These are phyloP conservation scores for Agaricus blazei DNA, from an alignment of 768 basidiomycete genomes.

Conservation along the genomic window DNA sequence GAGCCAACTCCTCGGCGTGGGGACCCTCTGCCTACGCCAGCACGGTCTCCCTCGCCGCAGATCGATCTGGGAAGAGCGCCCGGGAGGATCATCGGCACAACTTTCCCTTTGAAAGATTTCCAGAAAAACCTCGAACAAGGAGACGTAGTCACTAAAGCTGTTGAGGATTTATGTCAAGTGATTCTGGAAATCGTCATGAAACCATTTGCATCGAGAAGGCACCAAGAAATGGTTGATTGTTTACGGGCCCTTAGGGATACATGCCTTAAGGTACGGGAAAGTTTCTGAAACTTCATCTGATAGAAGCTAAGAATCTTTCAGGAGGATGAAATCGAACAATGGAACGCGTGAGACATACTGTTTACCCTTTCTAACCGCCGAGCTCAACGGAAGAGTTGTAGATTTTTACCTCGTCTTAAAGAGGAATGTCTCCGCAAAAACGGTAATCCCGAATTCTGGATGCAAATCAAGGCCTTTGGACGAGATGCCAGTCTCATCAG, in stretches of 20 bases:
- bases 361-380: background rate
- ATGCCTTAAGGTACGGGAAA: conserved; percentile 50
- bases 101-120: conserved; percentile 76
- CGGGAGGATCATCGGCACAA: conserved; percentile 72
- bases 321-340: conserved; percentile 81
- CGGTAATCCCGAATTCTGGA: conserved; percentile 71
- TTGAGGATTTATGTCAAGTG: conserved; percentile 71
- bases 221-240: conserved; percentile 69
- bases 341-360: conserved; percentile 57
- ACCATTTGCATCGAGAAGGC: conserved; percentile 68
- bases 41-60: conserved; percentile 38
- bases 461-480: conserved; percentile 44
- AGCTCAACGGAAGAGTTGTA: conserved; percentile 19
- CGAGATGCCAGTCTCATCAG: conserved; percentile 57
- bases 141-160: conserved; percentile 80
- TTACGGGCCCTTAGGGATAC: conserved; percentile 61
- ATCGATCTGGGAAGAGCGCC: conserved; percentile 52
- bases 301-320: conserved; percentile 18
- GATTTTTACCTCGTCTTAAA: conserved; percentile 60
- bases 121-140: conserved; percentile 61
- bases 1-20: conserved; percentile 12
- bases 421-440: conserved; percentile 45
- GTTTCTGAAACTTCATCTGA: background rate
- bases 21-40: conserved; percentile 46
- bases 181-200: conserved; percentile 63